These are phyloP conservation scores for Rhizoctonia solani DNA, from an alignment of 1,284 basidiomycete species.

Conservation along the genomic window DNA sequence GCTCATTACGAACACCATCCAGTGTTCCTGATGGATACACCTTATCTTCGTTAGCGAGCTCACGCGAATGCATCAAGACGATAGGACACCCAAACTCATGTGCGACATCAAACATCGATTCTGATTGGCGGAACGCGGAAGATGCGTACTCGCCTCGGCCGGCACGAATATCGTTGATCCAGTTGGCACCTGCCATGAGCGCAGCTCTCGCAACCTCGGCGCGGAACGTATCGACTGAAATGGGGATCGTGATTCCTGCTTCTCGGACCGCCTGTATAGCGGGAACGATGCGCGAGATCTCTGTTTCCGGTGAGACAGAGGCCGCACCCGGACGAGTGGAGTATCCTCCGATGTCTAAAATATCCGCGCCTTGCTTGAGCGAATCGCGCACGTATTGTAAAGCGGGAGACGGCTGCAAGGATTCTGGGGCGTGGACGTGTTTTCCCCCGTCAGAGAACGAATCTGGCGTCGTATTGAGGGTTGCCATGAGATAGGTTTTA, in stretches of 20 bases:
- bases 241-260: slow-evolving; percentile 51
- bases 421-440: slow-evolving; percentile 49
- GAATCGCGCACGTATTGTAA: slow-evolving; percentile 56
- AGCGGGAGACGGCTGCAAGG: slow-evolving; percentile 45
- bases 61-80: slow-evolving; percentile 92
- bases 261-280: slow-evolving; percentile 58
- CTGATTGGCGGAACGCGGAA: slow-evolving; percentile 32
- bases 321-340: slow-evolving; percentile 83
- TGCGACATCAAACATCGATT: slow-evolving; percentile 68
- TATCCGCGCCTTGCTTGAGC: slow-evolving; percentile 63
- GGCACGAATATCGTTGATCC: slow-evolving; percentile 93
- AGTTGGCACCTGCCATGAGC: slow-evolving; percentile 81
- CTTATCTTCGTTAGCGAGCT: slow-evolving; percentile 75
- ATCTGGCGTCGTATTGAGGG: slow-evolving; percentile 93
- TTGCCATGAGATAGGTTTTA: slow-evolving; percentile 84
- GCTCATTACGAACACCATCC: slow-evolving; percentile 72
- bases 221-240: slow-evolving; percentile 95
- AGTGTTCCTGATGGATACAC: slow-evolving; percentile 68
- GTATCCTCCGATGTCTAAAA: slow-evolving; percentile 94
- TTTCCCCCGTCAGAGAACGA: slow-evolving; percentile 91
- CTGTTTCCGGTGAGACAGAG: slow-evolving; percentile 73
- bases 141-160: slow-evolving; percentile 59
- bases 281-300: slow-evolving; percentile 74
- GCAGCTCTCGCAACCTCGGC: slow-evolving; percentile 78
- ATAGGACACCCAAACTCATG: slow-evolving; percentile 64